Conservation (phyloP, 305 asterid species). For the Fraxinus floribunda region DNA sequence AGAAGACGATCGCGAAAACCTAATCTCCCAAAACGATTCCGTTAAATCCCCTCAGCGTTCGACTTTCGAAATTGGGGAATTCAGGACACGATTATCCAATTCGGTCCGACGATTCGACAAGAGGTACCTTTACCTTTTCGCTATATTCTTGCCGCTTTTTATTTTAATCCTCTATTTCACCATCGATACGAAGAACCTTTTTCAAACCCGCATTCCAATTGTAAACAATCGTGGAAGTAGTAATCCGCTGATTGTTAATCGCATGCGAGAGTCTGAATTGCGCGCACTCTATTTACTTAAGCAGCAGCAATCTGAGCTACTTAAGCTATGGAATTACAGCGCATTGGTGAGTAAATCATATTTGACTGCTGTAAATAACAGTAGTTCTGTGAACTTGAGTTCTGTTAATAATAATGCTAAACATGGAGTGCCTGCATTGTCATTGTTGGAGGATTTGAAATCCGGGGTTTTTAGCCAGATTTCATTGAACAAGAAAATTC, state of each 20-base stretch:
- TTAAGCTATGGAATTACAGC: constrained; percentile 59
- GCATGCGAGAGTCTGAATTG: constrained; percentile 86
- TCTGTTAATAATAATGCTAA: background rate
- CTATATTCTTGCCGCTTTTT: constrained; percentile 58
- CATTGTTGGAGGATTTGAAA: constrained; percentile 45
- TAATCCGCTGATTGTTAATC: constrained; percentile 33
- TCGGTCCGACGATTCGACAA: constrained; percentile 43
- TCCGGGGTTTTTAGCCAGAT: constrained; percentile 59
- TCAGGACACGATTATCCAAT: constrained; percentile 38
- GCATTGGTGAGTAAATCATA: constrained; percentile 28
- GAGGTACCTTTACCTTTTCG: constrained; percentile 53
- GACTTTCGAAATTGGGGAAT: constrained; percentile 61
- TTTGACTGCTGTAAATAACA: constrained; percentile 23
- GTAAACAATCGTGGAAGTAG: constrained; percentile 17
- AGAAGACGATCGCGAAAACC: constrained; percentile 64
- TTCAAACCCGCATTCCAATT: constrained; percentile 49
- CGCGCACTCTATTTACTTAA: constrained; percentile 67
- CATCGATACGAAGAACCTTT: constrained; percentile 55
- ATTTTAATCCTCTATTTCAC: constrained; percentile 59
- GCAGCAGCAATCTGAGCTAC: constrained; percentile 74
- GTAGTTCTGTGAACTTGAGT: constrained; percentile 17
- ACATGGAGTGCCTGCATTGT: background rate
- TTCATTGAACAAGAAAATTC: constrained; percentile 73
- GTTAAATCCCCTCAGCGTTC: constrained; percentile 50
- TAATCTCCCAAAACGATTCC: constrained; percentile 56